These are phyloP conservation scores for Phytophthora pisi DNA, from an alignment of 352 stramenopile species.

Conservation along the genomic window DNA sequence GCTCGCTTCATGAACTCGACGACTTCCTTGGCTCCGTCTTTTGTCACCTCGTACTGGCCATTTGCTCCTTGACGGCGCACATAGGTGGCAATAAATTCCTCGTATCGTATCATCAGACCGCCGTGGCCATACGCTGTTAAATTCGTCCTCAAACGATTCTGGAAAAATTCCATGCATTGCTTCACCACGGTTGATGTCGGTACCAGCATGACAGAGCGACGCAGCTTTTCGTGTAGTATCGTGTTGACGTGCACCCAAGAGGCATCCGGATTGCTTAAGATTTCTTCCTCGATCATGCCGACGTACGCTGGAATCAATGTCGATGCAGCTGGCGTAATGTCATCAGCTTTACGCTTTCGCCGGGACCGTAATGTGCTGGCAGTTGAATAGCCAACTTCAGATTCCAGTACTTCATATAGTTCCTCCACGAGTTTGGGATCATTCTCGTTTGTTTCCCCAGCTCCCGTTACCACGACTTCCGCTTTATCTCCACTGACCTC, in stretches of 20 bases:
- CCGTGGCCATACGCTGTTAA: constrained; percentile 39
- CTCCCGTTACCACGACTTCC: constrained; percentile 29
- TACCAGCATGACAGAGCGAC: constrained; percentile 41
- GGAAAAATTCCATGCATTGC: constrained; percentile 42
- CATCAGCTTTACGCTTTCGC: constrained; percentile 31
- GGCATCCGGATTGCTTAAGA: constrained; percentile 48
- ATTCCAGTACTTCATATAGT: constrained; percentile 35
- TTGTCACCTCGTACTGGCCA: constrained; percentile 23
- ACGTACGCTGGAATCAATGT: constrained; percentile 55
- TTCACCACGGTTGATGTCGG: constrained; percentile 53
- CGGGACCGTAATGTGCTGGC: neutral
- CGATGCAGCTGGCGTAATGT: constrained; percentile 7
- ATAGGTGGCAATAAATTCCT: constrained; percentile 56
- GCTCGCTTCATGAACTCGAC: constrained; percentile 59
- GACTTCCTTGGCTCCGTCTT: constrained; percentile 21
- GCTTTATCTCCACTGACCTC: constrained; percentile 28
- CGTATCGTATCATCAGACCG: constrained; percentile 61
- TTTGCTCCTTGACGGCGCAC: constrained; percentile 39
- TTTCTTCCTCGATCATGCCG: constrained; percentile 59
- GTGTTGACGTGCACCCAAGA: constrained; percentile 49
- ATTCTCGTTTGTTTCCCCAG: constrained; percentile 14
- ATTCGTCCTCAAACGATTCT: constrained; percentile 45
- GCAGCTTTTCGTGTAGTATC: constrained; percentile 42
- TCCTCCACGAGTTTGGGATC: constrained; percentile 36
- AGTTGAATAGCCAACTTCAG: constrained; percentile 23